phyloP scores from a whole-genome alignment of 768 basidiomycete species.

The Mycena crocata region DNA sequence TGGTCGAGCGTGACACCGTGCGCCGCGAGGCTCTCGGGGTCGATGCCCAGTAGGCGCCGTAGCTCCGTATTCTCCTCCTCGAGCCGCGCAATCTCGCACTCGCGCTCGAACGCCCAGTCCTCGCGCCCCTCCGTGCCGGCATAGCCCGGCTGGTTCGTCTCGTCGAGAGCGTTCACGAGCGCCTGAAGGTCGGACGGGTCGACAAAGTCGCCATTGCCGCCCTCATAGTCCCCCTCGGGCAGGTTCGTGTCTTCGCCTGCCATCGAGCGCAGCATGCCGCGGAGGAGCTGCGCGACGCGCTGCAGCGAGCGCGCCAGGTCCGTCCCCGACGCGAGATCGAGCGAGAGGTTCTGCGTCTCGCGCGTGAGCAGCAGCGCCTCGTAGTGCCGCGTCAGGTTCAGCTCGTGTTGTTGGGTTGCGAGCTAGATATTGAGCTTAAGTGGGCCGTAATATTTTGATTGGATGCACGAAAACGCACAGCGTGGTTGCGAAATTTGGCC shows the following conservation, averaged over 20 bases:
- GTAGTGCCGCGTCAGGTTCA: conserved; percentile 90
- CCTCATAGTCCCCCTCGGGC: conserved; percentile 53
- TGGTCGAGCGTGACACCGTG: conserved; percentile 66
- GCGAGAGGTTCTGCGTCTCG: conserved; percentile 65
- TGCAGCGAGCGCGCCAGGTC: conserved; percentile 75
- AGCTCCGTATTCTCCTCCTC: conserved; percentile 87
- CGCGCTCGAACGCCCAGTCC: conserved; percentile 92
- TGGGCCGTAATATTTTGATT: conserved; percentile 18
- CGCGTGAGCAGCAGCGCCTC: conserved; percentile 80
- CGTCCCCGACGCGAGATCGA: conserved; percentile 68
- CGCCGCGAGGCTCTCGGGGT: conserved; percentile 62
- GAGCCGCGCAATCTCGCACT: conserved; percentile 85
- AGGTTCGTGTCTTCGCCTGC: conserved; percentile 69
- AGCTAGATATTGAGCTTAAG: conserved; percentile 58
- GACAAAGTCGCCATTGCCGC: conserved; percentile 39
- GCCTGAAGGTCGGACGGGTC: conserved; percentile 54
- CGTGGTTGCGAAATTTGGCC: conserved; percentile 93
- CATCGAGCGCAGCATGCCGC: conserved; percentile 77
- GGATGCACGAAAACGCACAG: conserved; percentile 63
- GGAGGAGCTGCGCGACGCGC: conserved; percentile 76
- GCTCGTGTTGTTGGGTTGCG: conserved; percentile 92
- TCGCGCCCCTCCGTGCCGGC: conserved; percentile 51
- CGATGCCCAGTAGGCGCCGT: conserved; percentile 81
- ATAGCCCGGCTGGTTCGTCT: conserved; percentile 20
- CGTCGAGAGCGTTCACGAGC: conserved; percentile 45